These are phyloP conservation scores for Quillaja saponaria DNA, from an alignment of 306 rosid genomes.

Conservation along the genomic window DNA sequence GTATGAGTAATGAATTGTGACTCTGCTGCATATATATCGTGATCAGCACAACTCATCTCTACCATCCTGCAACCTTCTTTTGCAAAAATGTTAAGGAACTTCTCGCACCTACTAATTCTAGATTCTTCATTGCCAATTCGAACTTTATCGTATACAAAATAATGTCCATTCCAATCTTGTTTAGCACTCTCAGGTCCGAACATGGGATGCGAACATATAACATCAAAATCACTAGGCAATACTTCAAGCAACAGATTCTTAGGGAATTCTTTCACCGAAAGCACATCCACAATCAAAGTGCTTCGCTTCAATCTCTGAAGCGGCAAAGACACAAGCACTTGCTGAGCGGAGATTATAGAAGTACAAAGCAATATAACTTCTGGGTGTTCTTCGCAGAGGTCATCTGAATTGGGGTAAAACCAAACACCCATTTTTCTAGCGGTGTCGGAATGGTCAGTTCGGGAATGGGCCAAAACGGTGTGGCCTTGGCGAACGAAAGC, in stretches of 20 bases:
- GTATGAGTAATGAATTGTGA: constrained; percentile 84
- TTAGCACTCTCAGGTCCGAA: constrained; percentile 75
- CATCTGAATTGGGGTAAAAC: constrained; percentile 60
- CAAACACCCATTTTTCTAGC: constrained; percentile 54
- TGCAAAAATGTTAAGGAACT: constrained; percentile 54
- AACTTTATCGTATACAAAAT: constrained; percentile 63
- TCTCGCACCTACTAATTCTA: constrained; percentile 48
- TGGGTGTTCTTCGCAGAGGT: constrained; percentile 83
- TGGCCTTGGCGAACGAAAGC: constrained; percentile 71
- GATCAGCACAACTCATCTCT: constrained; percentile 71
- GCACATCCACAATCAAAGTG: constrained; percentile 72
- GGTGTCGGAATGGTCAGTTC: constrained; percentile 48
- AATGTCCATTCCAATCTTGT: constrained; percentile 53
- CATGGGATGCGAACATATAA: constrained; percentile 80
- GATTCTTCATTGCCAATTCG: constrained; percentile 55
- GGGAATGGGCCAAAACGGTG: constrained; percentile 69
- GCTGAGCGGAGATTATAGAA: constrained; percentile 62
- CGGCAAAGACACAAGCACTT: constrained; percentile 60
- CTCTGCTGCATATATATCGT: constrained; percentile 62
- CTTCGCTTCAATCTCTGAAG: constrained; percentile 64
- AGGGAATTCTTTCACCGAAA: constrained; percentile 79
- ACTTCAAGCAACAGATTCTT: constrained; percentile 45
- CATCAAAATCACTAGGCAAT: constrained; percentile 58
- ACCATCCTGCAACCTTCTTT: constrained; percentile 82
- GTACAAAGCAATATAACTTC: constrained; percentile 71